Conservation (phyloP, 1,284 basidiomycete genomes). For the Fomes fomentarius region DNA sequence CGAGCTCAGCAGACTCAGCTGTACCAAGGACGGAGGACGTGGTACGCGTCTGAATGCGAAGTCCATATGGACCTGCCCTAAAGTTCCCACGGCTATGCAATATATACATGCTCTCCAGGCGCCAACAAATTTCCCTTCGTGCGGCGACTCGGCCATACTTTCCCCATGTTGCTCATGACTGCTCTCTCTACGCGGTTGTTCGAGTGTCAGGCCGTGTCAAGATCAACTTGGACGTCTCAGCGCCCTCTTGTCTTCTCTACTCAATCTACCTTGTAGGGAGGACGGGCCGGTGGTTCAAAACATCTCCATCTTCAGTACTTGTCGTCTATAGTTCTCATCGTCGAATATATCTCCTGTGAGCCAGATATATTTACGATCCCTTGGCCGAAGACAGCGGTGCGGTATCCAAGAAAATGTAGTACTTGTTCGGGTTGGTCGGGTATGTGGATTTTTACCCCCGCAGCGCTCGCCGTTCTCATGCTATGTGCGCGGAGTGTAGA, state of each 20-base stretch:
- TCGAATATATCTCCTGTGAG: constrained; percentile 4
- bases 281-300: constrained; percentile 83
- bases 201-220: constrained; percentile 84
- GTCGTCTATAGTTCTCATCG: constrained; percentile 20
- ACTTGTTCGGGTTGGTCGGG: too few relatives aligned
- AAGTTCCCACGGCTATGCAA: constrained; percentile 28
- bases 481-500: too few relatives aligned
- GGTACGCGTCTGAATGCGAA: not conserved
- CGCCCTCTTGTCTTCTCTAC: constrained; percentile 57
- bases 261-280: constrained; percentile 38
- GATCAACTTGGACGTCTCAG: constrained; percentile 78
- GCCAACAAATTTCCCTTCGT: constrained; percentile 44
- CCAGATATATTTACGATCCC: too few relatives aligned
- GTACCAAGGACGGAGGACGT: not conserved
- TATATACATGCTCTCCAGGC: constrained; percentile 8
- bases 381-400: too few relatives aligned
- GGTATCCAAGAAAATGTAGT: too few relatives aligned
- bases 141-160: constrained; percentile 77
- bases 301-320: constrained; percentile 47
- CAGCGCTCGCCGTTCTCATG: too few relatives aligned
- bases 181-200: constrained; percentile 69
- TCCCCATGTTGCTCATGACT: constrained; percentile 87
- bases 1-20: too few relatives aligned
- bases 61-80: constrained; percentile 32
- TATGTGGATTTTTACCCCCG: too few relatives aligned